Percentiles rank a stretch among this genome's conserved stretches.
Evolutionary conservation across 1,284 basidiomycete genomes (phyloP).

Genomic region (Coniophora puteana): DNA sequence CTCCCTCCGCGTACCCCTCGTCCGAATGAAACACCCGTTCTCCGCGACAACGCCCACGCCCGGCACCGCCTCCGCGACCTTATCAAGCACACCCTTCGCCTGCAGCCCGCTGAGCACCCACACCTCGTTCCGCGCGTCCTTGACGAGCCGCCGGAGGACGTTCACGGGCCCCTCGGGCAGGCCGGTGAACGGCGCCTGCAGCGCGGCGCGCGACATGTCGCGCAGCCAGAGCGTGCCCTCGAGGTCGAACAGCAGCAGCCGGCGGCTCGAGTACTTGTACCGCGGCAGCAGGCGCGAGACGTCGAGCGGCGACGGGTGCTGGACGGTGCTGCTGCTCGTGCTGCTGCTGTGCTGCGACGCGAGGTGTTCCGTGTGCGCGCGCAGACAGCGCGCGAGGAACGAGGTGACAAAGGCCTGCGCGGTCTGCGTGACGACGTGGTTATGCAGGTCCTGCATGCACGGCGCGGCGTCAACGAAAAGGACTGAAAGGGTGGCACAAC

Average conservation of each 20-base stretch:
- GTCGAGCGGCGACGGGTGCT: constrained; percentile 52
- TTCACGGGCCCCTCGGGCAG: constrained; percentile 54
- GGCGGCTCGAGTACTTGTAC: constrained; percentile 59
- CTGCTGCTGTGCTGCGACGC: no score
- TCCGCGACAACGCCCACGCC: constrained; percentile 82
- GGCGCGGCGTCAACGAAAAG: background rate
- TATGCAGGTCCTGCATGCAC: constrained; percentile 63
- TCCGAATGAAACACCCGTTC: constrained; percentile 82
- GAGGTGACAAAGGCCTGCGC: constrained; percentile 81
- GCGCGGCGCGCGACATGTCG: constrained; percentile 43
- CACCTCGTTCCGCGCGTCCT: constrained; percentile 70
- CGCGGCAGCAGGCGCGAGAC: constrained; percentile 49
- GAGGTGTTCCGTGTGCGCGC: constrained; percentile 65
- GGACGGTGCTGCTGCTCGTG: constrained; percentile 35
- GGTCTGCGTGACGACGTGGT: constrained; percentile 84
- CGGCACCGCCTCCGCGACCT: constrained; percentile 56
- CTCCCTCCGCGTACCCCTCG: constrained; percentile 31
- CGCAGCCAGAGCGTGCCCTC: constrained; percentile 74
- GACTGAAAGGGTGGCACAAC: background rate
- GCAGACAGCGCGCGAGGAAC: constrained; percentile 72
- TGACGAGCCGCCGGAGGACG: constrained; percentile 57
- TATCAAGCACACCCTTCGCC: constrained; percentile 59
- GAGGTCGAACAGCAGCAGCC: constrained; percentile 75
- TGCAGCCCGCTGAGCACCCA: constrained; percentile 81
- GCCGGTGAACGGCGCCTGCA: constrained; percentile 42